These are phyloP conservation scores for Theileria luwenshuni DNA, from an alignment of 169 alveolate genomes.

Conservation along the genomic window DNA sequence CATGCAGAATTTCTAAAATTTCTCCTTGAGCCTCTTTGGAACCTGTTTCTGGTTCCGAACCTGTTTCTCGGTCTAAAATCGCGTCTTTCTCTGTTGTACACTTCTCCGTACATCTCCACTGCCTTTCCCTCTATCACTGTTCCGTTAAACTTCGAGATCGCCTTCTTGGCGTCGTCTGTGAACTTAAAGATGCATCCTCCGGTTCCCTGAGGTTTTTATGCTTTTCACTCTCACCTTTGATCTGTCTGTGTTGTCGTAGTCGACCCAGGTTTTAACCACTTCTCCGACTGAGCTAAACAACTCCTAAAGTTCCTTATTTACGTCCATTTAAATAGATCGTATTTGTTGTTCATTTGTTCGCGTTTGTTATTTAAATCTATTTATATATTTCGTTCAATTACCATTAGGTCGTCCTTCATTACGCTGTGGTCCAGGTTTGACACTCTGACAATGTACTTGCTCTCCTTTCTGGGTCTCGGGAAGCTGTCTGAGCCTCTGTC, in stretches of 20 bases:
- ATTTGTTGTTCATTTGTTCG: neutral
- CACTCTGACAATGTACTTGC: constrained; percentile 46
- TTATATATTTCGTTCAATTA: neutral
- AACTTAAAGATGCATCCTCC: constrained; percentile 74
- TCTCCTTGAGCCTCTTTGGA: neutral
- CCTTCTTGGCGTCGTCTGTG: constrained; percentile 71
- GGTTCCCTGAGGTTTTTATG: constrained; percentile 67
- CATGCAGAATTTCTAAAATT: constrained; percentile 1
- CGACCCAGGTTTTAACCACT: constrained; percentile 73
- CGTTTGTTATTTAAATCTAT: neutral
- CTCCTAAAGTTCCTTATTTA: too few relatives aligned
- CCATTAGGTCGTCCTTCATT: constrained; percentile 50
- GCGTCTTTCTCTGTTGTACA: constrained; percentile 14
- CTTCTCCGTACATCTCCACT: constrained; percentile 54
- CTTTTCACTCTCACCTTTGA: constrained; percentile 68
- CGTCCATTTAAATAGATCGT: too few relatives aligned
- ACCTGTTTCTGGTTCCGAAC: constrained; percentile 15
- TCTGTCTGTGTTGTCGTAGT: constrained; percentile 82
- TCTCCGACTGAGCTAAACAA: constrained; percentile 73
- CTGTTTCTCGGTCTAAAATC: constrained; percentile 7
- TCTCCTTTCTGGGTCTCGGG: constrained; percentile 9
- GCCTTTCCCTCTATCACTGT: constrained; percentile 35
- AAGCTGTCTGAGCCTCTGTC: constrained; percentile 4
- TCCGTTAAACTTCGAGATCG: constrained; percentile 69
- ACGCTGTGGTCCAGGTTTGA: constrained; percentile 65